Conservation (phyloP, 2,329 filamentous ascomycete genomes). For the Sporothrix pseudoabietina region DNA sequence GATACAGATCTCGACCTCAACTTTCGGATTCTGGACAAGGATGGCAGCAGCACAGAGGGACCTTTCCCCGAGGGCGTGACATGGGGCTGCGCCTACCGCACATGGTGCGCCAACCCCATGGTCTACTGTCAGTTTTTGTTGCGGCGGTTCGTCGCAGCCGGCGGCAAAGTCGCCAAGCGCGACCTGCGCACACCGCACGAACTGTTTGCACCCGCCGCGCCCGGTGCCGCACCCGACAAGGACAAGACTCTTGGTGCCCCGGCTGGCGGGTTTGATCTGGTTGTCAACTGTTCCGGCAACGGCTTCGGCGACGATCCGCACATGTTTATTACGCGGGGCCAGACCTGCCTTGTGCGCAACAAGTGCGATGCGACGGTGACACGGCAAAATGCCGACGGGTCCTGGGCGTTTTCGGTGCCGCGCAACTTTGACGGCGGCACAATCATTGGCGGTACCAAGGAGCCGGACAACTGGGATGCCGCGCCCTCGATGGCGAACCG, state of each 20-base stretch:
- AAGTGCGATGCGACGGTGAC: constrained; percentile 52
- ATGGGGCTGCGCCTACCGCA: constrained; percentile 56
- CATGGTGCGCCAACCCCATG: constrained; percentile 59
- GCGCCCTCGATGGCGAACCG: constrained; percentile 52
- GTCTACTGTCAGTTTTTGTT: constrained; percentile 55
- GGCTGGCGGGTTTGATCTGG: constrained; percentile 37
- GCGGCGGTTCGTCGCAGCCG: constrained; percentile 45
- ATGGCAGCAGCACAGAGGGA: constrained; percentile 36
- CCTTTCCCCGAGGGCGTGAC: constrained; percentile 44
- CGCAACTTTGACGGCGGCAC: constrained; percentile 64
- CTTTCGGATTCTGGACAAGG: constrained; percentile 44
- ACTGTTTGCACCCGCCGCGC: constrained; percentile 41
- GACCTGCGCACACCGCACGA: constrained; percentile 46
- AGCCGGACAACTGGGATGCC: constrained; percentile 58
- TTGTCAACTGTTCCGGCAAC: constrained; percentile 52
- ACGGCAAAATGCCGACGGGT: constrained; percentile 62
- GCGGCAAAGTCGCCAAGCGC: constrained; percentile 43
- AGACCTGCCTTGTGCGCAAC: constrained; percentile 52
- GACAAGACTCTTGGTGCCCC: background rate
- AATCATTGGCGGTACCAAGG: constrained; percentile 67
- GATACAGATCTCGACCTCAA: constrained; percentile 43
- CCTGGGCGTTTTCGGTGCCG: constrained; percentile 65
- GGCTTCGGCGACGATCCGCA: constrained; percentile 46
- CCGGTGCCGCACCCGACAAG: background rate
- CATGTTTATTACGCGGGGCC: constrained; percentile 51